Evolutionary conservation across 768 basidiomycete species (phyloP), one percentile per base, ranked within the genome.

Genomic region (Lentinula guzmanii): DNA sequence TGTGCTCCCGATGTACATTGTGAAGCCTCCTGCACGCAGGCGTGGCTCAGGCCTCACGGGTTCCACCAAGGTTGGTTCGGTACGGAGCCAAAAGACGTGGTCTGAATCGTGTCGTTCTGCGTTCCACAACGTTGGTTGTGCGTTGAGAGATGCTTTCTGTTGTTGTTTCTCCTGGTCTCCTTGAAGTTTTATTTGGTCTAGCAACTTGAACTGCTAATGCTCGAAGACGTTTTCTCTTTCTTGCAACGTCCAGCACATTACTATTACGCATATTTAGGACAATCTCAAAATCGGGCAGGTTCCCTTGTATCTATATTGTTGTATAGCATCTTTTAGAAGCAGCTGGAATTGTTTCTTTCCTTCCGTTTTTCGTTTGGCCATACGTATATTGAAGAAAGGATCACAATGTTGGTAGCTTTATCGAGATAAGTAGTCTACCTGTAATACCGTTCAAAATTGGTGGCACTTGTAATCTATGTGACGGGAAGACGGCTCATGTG

Each of bases 1-100:
- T 65, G 67, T 61, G 65, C 66, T 61, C 33, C 62, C 58, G n/a
- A 69, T 62, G 37, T 56, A 45, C 34, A 61, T 46, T 33, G 31
- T 52, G n/a, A 55, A 41, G 56, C 34, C 59, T 39, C 34, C 45
- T 43, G 35, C 42, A 15, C 45, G 58, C 48, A 51, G 59, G 51
- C 59, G 50, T 31, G 59, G 59, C 15, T 50, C 48, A n/a, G 59
- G 50, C 15, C 37, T 50, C 18, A 52, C 59, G 21, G 28, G 45
- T 21, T 60, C 59, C 21, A 42, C 51, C 11, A 60, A 60, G 41
- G 35, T 39, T 11, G 34, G 37, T 18, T 60, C 59, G 10, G 28
- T 39, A 13, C 11, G n/a, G 46, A 39, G 50, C 28, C 18, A 42
- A 15, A 52, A 31, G 21, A 16, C 34, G 10, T 41, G 48, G 59